These are phyloP conservation scores for Mucuna pruriens DNA, from an alignment of 306 rosid genomes.

Conservation along the genomic window DNA sequence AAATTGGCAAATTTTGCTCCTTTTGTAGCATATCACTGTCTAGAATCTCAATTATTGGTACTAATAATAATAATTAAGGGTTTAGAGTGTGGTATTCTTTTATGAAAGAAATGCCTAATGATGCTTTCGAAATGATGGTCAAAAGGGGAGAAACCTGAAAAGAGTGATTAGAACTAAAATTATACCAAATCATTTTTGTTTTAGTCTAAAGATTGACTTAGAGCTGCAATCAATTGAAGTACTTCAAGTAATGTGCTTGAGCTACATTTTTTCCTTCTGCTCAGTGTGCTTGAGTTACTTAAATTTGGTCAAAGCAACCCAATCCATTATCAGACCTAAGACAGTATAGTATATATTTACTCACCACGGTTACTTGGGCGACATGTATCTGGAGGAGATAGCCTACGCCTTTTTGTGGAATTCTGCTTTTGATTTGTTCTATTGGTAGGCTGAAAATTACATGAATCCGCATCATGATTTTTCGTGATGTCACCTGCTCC, in stretches of 20 bases:
- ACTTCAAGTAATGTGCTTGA: background rate
- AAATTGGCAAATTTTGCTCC: background rate
- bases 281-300: background rate
- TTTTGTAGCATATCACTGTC: background rate
- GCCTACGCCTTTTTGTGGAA: conserved; percentile 40
- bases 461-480: conserved; percentile 35
- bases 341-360: conserved; percentile 35
- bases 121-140: background rate
- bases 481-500: conserved; percentile 47
- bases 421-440: conserved; percentile 36
- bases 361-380: conserved; percentile 53
- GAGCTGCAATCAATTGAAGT: background rate
- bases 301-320: conserved; percentile 34
- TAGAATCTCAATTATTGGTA: background rate
- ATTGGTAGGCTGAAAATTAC: conserved; percentile 41
- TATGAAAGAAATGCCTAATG: background rate
- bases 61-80: background rate
- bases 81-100: background rate
- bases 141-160: conserved; percentile 28
- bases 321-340: conserved; percentile 13
- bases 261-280: background rate
- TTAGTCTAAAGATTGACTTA: background rate
- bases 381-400: conserved; percentile 43
- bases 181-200: background rate
- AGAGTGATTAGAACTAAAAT: background rate